phyloP scores from a whole-genome alignment of 176 grass and related monocot genomes.

The Bromus sterilis region DNA sequence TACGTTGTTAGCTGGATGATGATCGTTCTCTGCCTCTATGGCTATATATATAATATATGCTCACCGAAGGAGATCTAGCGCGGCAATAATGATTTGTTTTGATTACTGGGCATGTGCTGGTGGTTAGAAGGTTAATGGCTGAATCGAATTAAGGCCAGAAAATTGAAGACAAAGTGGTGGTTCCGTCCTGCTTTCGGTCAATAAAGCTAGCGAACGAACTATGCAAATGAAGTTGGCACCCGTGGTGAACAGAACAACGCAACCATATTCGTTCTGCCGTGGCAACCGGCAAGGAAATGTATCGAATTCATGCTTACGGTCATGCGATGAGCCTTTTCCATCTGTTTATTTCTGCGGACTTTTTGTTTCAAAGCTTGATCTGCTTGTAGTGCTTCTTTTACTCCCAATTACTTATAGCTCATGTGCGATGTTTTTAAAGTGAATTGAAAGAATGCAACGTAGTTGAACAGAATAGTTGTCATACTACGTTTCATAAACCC shows the following conservation, averaged over 20 bases:
- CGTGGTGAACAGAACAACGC: neutral
- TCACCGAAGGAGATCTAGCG: neutral
- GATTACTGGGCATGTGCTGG: neutral
- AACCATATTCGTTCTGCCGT: neutral
- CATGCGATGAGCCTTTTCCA: neutral
- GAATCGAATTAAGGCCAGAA: neutral
- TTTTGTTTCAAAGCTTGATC: too few species aligned
- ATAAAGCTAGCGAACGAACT: neutral
- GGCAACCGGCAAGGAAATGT: neutral
- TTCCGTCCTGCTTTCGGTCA: slow-evolving; percentile 7
- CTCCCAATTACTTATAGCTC: too few species aligned
- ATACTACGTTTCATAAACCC: too few species aligned
- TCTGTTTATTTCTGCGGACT: too few species aligned
- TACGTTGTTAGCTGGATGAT: neutral
- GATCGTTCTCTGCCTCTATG: neutral
- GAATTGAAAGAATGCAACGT: too few species aligned
- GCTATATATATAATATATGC: neutral
- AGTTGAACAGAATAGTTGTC: too few species aligned
- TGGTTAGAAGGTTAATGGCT: neutral
- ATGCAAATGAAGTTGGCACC: neutral
- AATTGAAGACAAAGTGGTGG: slow-evolving; percentile 1
- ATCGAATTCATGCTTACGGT: neutral
- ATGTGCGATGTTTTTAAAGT: too few species aligned
- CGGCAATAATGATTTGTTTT: neutral
- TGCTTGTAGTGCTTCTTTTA: too few species aligned